phyloP scores from a whole-genome alignment of 2,329 filamentous ascomycete genomes.

The Leptographium procerum region DNA sequence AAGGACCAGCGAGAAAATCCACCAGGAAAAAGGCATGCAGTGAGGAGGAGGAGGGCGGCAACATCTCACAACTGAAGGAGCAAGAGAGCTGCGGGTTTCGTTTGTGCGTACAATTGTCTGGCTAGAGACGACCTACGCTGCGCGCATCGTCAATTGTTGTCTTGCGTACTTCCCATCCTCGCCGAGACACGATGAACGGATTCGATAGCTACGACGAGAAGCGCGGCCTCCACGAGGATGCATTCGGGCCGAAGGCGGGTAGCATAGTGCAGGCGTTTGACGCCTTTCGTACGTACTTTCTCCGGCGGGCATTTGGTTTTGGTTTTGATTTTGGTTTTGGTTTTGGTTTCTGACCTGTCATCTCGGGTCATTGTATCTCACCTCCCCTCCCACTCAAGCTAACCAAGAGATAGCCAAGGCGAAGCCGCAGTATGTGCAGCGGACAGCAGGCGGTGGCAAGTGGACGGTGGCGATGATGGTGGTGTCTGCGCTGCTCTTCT shows the following conservation, averaged over 20 bases:
- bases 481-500: constrained; percentile 63
- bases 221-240: constrained; percentile 57
- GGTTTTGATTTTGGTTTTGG: too few relatives aligned
- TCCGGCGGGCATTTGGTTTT: too few relatives aligned
- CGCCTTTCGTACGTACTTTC: constrained; percentile 92
- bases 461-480: constrained; percentile 79
- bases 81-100: neutral
- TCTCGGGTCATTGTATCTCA: too few relatives aligned
- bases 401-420: constrained; percentile 60
- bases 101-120: neutral
- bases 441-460: constrained; percentile 77
- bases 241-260: constrained; percentile 56
- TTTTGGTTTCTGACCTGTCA: too few relatives aligned
- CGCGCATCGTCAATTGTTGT: too few relatives aligned
- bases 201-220: constrained; percentile 64
- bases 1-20: neutral
- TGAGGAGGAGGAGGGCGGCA: neutral
- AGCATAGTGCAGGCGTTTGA: constrained; percentile 79
- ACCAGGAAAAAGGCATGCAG: neutral
- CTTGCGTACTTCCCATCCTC: neutral
- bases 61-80: neutral
- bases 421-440: constrained; percentile 82
- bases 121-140: neutral
- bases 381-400: neutral
- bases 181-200: constrained; percentile 55